A percentile compares a stretch with the other conserved stretches of the same genome.
Evolutionary conservation across 2,329 filamentous ascomycete species (phyloP).

Genomic region (Erysiphe neolycopersici): DNA sequence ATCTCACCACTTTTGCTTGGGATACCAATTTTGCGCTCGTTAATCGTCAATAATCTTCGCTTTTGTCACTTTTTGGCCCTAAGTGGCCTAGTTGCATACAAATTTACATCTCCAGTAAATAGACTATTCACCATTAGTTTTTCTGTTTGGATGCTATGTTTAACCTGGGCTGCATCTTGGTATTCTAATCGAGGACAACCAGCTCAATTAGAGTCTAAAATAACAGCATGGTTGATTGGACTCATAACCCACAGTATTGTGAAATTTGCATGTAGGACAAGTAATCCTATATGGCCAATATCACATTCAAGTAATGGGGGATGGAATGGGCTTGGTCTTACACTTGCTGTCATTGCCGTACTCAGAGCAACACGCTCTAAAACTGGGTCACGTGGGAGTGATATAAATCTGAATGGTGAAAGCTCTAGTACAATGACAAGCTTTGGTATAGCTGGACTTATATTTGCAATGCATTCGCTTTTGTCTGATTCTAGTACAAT

Average conservation of each 20-base stretch:
- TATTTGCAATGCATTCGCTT: conserved; percentile 78
- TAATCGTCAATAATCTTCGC: conserved; percentile 42
- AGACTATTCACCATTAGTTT: conserved; percentile 65
- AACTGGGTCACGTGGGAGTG: conserved; percentile 17
- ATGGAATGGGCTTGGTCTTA: conserved; percentile 64
- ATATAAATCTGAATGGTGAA: conserved; percentile 23
- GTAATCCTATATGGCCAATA: conserved; percentile 91
- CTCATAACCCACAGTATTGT: conserved; percentile 63
- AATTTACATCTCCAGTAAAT: conserved; percentile 40
- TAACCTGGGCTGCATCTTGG: conserved; percentile 65
- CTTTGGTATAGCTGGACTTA: conserved; percentile 52
- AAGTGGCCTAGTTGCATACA: conserved; percentile 52
- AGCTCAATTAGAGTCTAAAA: conserved; percentile 51
- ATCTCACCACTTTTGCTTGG: conserved; percentile 56
- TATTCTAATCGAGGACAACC: conserved; percentile 52
- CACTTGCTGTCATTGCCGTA: conserved; percentile 48
- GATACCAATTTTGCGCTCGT: conserved; percentile 37
- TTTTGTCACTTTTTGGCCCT: conserved; percentile 53
- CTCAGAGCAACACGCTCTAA: conserved; percentile 46
- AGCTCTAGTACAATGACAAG: conserved; percentile 47
- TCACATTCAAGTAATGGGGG: conserved; percentile 78
- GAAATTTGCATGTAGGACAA: conserved; percentile 83
- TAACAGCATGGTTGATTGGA: conserved; percentile 57
- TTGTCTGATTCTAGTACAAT: conserved; percentile 95
- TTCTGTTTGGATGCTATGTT: conserved; percentile 50